These are phyloP conservation scores for Dictyostelium intermedium DNA, from an alignment of 78 protist genomes.

Conservation along the genomic window DNA sequence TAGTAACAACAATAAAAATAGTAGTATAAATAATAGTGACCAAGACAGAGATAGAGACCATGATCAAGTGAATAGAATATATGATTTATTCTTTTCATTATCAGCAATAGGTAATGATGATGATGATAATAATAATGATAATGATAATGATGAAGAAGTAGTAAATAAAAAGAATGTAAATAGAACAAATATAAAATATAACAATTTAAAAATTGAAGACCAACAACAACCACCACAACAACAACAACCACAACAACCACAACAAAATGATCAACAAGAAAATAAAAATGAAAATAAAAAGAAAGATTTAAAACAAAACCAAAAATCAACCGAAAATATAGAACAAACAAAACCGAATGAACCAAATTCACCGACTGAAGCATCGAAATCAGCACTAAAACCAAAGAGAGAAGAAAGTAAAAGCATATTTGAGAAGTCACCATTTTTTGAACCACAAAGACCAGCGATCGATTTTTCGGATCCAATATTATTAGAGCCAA, in stretches of 20 bases:
- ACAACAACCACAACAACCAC: background rate
- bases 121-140: background rate
- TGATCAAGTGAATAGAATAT: background rate
- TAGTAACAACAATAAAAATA: background rate
- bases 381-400: background rate
- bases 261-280: background rate
- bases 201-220: background rate
- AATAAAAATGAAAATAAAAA: background rate
- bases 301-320: background rate
- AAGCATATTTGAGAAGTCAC: background rate
- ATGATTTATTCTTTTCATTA: conserved; percentile 1
- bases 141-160: background rate
- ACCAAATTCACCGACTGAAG: background rate
- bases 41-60: background rate
- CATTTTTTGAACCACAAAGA: background rate
- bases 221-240: background rate
- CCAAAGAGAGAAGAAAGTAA: background rate
- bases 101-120: background rate
- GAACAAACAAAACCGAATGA: background rate
- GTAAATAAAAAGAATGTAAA: background rate
- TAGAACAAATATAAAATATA: background rate
- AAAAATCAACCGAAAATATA: background rate
- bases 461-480: background rate
- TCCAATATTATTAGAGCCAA: background rate
- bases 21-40: background rate